These are phyloP conservation scores for Chalciporus sp. DNA, from an alignment of 1,284 basidiomycete genomes.

Conservation along the genomic window DNA sequence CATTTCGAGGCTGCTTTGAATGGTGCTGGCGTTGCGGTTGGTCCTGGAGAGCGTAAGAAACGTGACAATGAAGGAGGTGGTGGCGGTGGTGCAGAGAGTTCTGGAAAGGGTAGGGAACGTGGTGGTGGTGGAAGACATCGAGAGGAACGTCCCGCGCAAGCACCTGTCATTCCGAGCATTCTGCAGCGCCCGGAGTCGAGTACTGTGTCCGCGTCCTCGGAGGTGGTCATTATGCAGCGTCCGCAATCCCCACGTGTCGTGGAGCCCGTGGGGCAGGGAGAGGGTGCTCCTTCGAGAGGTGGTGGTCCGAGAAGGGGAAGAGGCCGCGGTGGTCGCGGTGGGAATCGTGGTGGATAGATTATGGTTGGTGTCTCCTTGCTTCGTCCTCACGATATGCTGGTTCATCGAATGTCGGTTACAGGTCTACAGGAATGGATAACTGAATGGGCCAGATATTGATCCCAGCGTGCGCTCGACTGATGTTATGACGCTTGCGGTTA, in stretches of 20 bases:
- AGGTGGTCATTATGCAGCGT: slow-evolving; percentile 15
- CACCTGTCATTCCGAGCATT: slow-evolving; percentile 32
- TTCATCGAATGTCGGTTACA: neutral
- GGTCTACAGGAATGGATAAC: neutral
- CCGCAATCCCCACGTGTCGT: slow-evolving; percentile 12
- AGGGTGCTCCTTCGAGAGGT: slow-evolving; percentile 11
- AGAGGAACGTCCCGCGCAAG: slow-evolving; percentile 9
- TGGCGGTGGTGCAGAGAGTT: slow-evolving; percentile 1
- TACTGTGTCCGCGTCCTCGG: slow-evolving; percentile 11
- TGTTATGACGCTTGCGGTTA: too few relatives aligned
- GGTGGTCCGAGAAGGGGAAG: slow-evolving; percentile 12
- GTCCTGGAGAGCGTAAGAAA: slow-evolving; percentile 36
- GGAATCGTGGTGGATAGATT: slow-evolving; percentile 25
- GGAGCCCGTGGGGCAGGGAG: slow-evolving; percentile 8
- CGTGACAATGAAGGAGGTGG: slow-evolving; percentile 27
- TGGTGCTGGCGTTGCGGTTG: slow-evolving; percentile 47
- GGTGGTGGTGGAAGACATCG: slow-evolving; percentile 25
- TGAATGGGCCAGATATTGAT: neutral
- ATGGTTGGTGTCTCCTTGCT: neutral
- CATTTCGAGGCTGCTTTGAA: slow-evolving; percentile 68
- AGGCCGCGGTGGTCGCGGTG: slow-evolving; percentile 20
- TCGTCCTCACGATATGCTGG: too few relatives aligned
- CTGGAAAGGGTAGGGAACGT: slow-evolving; percentile 23
- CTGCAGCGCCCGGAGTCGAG: slow-evolving; percentile 37
- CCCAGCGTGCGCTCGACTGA: neutral